Evolutionary conservation across 176 grass and related monocot species (phyloP), one percentile per base, ranked within the genome.

Genomic region (Metroxylon sagu): DNA sequence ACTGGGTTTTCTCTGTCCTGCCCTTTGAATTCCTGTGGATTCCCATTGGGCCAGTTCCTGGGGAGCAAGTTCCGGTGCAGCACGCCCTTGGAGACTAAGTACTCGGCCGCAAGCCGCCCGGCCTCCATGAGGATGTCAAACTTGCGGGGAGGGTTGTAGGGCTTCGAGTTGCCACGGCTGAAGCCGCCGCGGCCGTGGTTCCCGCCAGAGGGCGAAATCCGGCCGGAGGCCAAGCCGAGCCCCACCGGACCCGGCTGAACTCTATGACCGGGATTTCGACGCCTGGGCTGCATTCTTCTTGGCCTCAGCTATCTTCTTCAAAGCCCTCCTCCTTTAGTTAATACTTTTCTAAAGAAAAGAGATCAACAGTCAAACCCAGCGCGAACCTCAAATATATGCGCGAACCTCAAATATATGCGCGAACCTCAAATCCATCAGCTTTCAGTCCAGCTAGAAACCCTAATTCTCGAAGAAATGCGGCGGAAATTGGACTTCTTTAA

Each of bases 51-150:
- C 60, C 74, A 67, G 52, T 74, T 75, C 25, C 53, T 56, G 64
- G 57, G 87, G 56, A 90, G 76, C 25, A 76, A 85, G n/a, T 53
- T 78, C 0, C 78, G 54, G 29, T 84, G 81, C 5, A 98, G 87
- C 71, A 83, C 79, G 29, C 93, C 93, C 51, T 82, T 80, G 5
- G 79, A 64, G 71, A 97, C 84, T 21, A 97, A 73, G 79, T 91
- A 91, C 78, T 97, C 87, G 7, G 93, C 82, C 3, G 87, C 93
- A 10, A 98, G 93, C 30, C 93, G 87, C 17, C 93, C 87, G 14
- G 93, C 93, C 57, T 88, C 87, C 64, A 88, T 84, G 50, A 98
- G 75, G 71, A 98, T 83, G 72, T 88, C 87, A 4, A 80, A 74
- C 73, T 88, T 98, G 61, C 66, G 65, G 18, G 30, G 53, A 26